These are phyloP conservation scores for Pelargonium cotyledonis DNA, from an alignment of 441 rosid genomes.

Conservation along the genomic window DNA sequence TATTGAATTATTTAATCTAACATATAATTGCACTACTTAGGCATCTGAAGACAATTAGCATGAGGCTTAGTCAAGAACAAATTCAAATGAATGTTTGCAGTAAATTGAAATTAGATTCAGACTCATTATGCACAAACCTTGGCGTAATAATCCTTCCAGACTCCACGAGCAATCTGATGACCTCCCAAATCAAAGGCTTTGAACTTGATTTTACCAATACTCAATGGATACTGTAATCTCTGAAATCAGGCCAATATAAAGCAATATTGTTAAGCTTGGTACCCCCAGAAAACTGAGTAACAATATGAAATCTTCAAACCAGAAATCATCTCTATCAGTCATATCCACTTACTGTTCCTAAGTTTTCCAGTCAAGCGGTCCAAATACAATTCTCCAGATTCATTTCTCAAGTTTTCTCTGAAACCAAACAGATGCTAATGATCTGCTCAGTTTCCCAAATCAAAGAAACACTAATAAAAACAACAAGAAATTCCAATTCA, in stretches of 20 bases:
- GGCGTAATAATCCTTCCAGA: slow-evolving; percentile 92
- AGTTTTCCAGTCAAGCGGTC: background rate
- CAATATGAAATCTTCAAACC: no score
- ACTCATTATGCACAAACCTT: slow-evolving; percentile 43
- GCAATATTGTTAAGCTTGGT: background rate
- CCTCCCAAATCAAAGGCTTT: slow-evolving; percentile 96
- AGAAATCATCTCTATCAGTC: background rate
- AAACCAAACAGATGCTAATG: background rate
- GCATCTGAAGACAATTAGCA: no score
- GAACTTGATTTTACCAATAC: slow-evolving; percentile 85
- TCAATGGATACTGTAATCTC: slow-evolving; percentile 89
- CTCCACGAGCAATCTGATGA: slow-evolving; percentile 90
- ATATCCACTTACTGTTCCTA: background rate
- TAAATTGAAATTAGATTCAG: no score
- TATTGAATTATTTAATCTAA: no score
- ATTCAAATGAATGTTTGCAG: no score
- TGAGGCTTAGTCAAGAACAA: no score
- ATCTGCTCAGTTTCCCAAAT: background rate
- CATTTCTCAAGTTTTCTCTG: background rate
- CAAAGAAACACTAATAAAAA: background rate
- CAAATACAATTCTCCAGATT: background rate
- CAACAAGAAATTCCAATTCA: background rate
- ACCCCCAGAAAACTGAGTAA: no score
- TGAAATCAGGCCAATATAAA: slow-evolving; percentile 24
- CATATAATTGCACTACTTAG: no score